A percentile compares a stretch with the other conserved stretches of the same genome.
phyloP scores from a whole-genome alignment of 345 rosid species.

The Gynandropsis gynandra region DNA sequence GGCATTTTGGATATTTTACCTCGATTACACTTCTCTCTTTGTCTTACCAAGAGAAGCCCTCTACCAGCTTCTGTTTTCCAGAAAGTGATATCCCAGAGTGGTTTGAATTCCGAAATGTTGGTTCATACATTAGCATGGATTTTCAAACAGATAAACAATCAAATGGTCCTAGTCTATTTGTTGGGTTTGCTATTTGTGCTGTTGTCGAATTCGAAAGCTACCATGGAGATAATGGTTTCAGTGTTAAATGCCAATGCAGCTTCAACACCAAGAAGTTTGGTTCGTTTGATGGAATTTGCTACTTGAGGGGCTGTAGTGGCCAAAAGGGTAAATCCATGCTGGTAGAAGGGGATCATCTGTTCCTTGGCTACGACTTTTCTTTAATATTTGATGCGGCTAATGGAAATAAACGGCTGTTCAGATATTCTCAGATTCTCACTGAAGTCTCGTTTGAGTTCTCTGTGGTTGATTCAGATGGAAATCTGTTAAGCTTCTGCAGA shows the following conservation, averaged over 20 bases:
- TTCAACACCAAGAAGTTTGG: neutral
- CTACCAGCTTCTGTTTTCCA: conserved; percentile 3
- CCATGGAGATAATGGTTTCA: neutral
- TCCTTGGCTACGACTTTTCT: neutral
- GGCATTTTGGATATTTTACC: too few relatives aligned
- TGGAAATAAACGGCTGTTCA: neutral
- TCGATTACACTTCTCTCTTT: too few relatives aligned
- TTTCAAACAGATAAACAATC: neutral
- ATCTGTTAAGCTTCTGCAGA: neutral
- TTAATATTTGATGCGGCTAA: neutral
- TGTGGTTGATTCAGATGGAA: neutral
- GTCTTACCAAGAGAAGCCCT: too few relatives aligned
- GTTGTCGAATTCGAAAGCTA: conserved; percentile 6
- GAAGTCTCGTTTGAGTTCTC: neutral
- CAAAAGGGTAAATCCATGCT: neutral
- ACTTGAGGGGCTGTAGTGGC: neutral
- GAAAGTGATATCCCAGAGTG: conserved; percentile 11
- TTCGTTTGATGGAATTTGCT: neutral
- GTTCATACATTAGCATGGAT: neutral
- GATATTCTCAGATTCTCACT: neutral
- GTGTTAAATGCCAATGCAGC: neutral
- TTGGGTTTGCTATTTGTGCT: conserved; percentile 15
- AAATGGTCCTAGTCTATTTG: neutral
- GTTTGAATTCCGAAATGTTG: conserved; percentile 1
- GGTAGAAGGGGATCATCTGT: neutral